These are phyloP conservation scores for Yamadazyma olivae DNA, from an alignment of 805 yeast species.

Conservation along the genomic window DNA sequence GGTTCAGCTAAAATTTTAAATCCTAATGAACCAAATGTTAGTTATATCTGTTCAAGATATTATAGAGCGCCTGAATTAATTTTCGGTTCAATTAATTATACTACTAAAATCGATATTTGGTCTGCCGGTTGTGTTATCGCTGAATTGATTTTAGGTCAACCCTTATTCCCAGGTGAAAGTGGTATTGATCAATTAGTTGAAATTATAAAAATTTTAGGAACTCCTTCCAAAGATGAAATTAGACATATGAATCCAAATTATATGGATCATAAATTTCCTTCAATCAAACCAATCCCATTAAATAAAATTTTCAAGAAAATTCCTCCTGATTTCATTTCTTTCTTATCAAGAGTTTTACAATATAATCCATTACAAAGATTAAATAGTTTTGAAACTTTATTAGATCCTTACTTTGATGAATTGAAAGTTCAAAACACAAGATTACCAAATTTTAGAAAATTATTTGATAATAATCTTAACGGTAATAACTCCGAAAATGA, in stretches of 20 bases:
- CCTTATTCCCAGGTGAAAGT: slow-evolving; percentile 95
- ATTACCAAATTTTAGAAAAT: slow-evolving; percentile 43
- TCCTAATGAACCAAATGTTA: slow-evolving; percentile 90
- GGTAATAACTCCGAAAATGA: slow-evolving; percentile 39
- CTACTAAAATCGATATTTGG: slow-evolving; percentile 97
- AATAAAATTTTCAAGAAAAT: slow-evolving; percentile 61
- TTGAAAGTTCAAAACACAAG: slow-evolving; percentile 37
- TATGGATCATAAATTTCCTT: slow-evolving; percentile 95
- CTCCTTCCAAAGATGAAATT: slow-evolving; percentile 91
- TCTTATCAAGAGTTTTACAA: slow-evolving; percentile 55
- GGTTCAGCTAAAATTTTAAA: slow-evolving; percentile 92
- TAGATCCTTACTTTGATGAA: slow-evolving; percentile 54
- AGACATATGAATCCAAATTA: slow-evolving; percentile 94
- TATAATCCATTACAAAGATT: slow-evolving; percentile 69
- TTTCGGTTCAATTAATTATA: slow-evolving; percentile 94
- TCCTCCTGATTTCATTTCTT: slow-evolving; percentile 50
- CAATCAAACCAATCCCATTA: slow-evolving; percentile 74
- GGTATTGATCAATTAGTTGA: slow-evolving; percentile 98
- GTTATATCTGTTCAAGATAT: slow-evolving; percentile 94
- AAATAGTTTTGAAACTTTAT: slow-evolving; percentile 52
- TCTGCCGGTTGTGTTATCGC: slow-evolving; percentile 99
- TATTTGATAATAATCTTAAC: slow-evolving; percentile 36
- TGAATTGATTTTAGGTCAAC: slow-evolving; percentile 91
- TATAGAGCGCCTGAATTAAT: slow-evolving; percentile 97
- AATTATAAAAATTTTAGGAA: slow-evolving; percentile 91